Evolutionary conservation across 73 alveolate species (phyloP).

Genomic region (Symbiodinium natans): DNA sequence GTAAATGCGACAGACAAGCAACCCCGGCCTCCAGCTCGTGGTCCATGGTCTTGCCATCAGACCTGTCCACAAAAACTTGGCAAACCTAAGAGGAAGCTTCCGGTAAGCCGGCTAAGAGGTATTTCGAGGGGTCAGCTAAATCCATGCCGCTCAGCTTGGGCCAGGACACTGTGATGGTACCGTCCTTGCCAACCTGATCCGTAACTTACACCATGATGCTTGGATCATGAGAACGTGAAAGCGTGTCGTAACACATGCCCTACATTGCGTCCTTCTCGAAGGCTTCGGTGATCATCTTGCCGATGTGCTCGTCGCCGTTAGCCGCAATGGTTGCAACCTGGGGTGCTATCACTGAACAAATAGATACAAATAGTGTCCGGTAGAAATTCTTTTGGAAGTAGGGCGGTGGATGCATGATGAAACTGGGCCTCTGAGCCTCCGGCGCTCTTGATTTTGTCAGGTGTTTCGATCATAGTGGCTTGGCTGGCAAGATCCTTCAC

Average conservation of each 20-base stretch:
- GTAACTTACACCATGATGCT: too few relatives aligned
- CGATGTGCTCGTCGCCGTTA: constrained; percentile 98
- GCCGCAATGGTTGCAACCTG: constrained; percentile 99
- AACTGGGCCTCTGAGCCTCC: not conserved
- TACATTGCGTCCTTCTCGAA: constrained; percentile 95
- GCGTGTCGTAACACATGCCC: not conserved
- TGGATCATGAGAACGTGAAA: not conserved
- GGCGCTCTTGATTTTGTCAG: constrained; percentile 87
- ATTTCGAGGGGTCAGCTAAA: not conserved
- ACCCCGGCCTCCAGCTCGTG: constrained; percentile 97
- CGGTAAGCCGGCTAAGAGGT: not conserved
- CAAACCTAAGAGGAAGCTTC: not conserved
- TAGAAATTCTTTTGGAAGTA: not conserved
- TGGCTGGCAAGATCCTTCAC: constrained; percentile 67
- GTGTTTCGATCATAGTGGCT: constrained; percentile 83
- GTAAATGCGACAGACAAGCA: not conserved
- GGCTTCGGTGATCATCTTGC: constrained; percentile 98
- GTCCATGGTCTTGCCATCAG: constrained; percentile 98
- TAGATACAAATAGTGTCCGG: not conserved
- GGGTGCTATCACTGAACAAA: not conserved
- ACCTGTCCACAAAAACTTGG: constrained; percentile 21
- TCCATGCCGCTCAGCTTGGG: not conserved
- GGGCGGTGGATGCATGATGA: too few relatives aligned
- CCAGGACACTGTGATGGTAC: constrained; percentile 97
- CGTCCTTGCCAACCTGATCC: constrained; percentile 98